Percentiles rank a stretch among this genome's conserved stretches.
These are phyloP conservation scores for Aegilops tauschii DNA, from an alignment of 176 grass and related monocot genomes.

Conservation along the genomic window DNA sequence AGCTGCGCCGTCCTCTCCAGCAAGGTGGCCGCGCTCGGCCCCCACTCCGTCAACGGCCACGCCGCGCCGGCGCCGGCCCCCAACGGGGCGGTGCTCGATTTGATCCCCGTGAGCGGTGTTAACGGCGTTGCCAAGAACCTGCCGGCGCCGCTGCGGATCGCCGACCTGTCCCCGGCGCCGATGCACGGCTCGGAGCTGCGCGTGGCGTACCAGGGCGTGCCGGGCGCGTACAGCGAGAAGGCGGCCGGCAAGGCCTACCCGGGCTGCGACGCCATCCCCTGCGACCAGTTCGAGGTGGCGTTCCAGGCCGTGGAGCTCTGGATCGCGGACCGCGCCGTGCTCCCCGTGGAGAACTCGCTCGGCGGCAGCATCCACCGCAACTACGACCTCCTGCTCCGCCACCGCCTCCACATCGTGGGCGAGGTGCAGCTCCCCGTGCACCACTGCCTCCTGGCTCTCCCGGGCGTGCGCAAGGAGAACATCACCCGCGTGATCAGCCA, in stretches of 20 bases:
- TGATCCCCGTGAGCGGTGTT: slow-evolving; percentile 36
- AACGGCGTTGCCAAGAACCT: slow-evolving; percentile 37
- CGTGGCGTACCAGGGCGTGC: slow-evolving; percentile 92
- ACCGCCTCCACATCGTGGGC: slow-evolving; percentile 94
- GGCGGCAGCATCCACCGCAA: slow-evolving; percentile 98
- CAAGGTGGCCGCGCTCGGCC: slow-evolving; percentile 55
- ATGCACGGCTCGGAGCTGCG: slow-evolving; percentile 87
- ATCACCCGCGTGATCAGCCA: slow-evolving; percentile 90
- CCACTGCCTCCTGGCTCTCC: slow-evolving; percentile 90
- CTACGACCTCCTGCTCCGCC: slow-evolving; percentile 93
- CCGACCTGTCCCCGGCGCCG: slow-evolving; percentile 78
- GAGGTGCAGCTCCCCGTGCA: slow-evolving; percentile 96
- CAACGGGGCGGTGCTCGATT: slow-evolving; percentile 26
- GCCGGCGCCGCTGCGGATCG: slow-evolving; percentile 56
- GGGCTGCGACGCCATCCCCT: slow-evolving; percentile 78
- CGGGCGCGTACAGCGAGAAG: slow-evolving; percentile 92
- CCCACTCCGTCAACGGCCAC: slow-evolving; percentile 18
- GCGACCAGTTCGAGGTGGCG: slow-evolving; percentile 98
- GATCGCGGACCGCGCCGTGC: slow-evolving; percentile 91
- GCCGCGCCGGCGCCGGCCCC: neutral
- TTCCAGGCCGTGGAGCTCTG: slow-evolving; percentile 93
- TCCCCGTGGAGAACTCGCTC: slow-evolving; percentile 90
- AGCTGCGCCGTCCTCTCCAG: slow-evolving; percentile 85
- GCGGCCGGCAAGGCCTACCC: slow-evolving; percentile 89
- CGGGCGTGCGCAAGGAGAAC: slow-evolving; percentile 78